Conservation (phyloP, 2,329 filamentous ascomycete species). For the Ceratocystis alfenasii region DNA sequence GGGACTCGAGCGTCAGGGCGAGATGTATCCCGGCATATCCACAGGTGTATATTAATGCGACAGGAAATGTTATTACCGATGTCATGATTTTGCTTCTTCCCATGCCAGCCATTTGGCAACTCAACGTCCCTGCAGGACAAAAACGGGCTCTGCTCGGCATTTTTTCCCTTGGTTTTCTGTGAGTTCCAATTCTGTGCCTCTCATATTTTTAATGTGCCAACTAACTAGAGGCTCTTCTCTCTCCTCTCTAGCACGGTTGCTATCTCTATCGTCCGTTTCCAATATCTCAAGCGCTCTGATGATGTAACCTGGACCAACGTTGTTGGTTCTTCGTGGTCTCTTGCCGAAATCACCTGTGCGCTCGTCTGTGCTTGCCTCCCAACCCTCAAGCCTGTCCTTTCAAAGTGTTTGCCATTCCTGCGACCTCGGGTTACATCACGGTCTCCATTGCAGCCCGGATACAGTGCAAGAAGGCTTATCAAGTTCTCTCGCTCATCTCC, state of each 20-base stretch:
- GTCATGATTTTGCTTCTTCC: slow-evolving; percentile 26
- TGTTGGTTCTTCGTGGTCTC: slow-evolving; percentile 25
- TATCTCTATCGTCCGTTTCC: slow-evolving; percentile 25
- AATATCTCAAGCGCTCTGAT: slow-evolving; percentile 22
- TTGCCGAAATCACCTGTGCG: slow-evolving; percentile 25
- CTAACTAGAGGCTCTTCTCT: slow-evolving; percentile 10
- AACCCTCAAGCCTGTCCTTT: slow-evolving; percentile 25
- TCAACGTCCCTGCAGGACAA: slow-evolving; percentile 25
- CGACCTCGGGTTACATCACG: slow-evolving; percentile 10
- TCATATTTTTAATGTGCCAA: neutral
- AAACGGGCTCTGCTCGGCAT: slow-evolving; percentile 26
- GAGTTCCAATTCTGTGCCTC: slow-evolving; percentile 4
- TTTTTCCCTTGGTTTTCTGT: slow-evolving; percentile 28
- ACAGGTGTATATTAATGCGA: slow-evolving; percentile 26
- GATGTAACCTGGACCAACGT: slow-evolving; percentile 26
- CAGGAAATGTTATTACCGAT: slow-evolving; percentile 27
- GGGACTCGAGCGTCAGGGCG: slow-evolving; percentile 25
- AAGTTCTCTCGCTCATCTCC: neutral
- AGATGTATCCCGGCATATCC: slow-evolving; percentile 24
- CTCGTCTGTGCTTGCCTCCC: slow-evolving; percentile 25
- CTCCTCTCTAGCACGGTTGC: slow-evolving; percentile 22
- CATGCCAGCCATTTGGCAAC: slow-evolving; percentile 25
- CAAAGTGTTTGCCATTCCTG: slow-evolving; percentile 25
- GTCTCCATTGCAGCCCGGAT: neutral
- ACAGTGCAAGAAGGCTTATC: neutral